Percentiles rank a stretch among this genome's conserved stretches.
These are phyloP conservation scores for Incumbomyces lentus DNA, from an alignment of 2,329 filamentous ascomycete species.

Conservation along the genomic window DNA sequence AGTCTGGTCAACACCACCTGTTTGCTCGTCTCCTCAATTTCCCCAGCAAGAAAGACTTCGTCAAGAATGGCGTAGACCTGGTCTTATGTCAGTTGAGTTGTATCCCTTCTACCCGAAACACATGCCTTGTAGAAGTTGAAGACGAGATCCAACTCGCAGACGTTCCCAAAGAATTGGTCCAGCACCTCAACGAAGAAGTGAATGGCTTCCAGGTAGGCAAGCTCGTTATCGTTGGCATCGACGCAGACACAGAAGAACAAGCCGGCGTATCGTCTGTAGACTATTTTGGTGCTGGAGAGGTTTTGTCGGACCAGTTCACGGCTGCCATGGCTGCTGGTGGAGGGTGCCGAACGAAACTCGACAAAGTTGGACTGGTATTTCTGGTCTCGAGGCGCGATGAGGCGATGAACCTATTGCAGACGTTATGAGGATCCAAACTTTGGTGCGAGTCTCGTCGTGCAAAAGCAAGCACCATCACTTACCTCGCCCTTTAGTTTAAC, in stretches of 20 bases:
- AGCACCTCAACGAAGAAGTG: slow-evolving; percentile 99
- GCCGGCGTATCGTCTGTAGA: slow-evolving; percentile 93
- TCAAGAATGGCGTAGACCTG: slow-evolving; percentile 95
- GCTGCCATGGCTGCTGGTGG: slow-evolving; percentile 6
- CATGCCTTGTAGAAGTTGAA: slow-evolving; percentile 60
- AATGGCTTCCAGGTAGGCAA: slow-evolving; percentile 92
- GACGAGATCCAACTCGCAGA: slow-evolving; percentile 89
- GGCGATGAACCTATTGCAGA: slow-evolving; percentile 68
- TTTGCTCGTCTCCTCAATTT: slow-evolving; percentile 98
- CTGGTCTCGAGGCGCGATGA: slow-evolving; percentile 93
- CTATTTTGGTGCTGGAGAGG: slow-evolving; percentile 63
- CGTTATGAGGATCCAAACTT: not conserved
- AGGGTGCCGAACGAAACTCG: slow-evolving; percentile 49
- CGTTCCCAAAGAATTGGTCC: slow-evolving; percentile 97
- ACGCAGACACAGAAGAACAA: slow-evolving; percentile 99
- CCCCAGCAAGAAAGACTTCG: slow-evolving; percentile 92
- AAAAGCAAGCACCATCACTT: slow-evolving; percentile 22
- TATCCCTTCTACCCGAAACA: not conserved
- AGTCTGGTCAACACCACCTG: slow-evolving; percentile 89
- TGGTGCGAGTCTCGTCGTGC: not conserved
- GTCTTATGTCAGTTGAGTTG: slow-evolving; percentile 5
- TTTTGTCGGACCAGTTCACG: slow-evolving; percentile 20
- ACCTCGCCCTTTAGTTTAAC: slow-evolving; percentile 98
- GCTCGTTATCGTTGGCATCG: slow-evolving; percentile 96
- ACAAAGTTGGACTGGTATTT: slow-evolving; percentile 99